phyloP scores from a whole-genome alignment of 768 basidiomycete species.

The Cyathus striatus region DNA sequence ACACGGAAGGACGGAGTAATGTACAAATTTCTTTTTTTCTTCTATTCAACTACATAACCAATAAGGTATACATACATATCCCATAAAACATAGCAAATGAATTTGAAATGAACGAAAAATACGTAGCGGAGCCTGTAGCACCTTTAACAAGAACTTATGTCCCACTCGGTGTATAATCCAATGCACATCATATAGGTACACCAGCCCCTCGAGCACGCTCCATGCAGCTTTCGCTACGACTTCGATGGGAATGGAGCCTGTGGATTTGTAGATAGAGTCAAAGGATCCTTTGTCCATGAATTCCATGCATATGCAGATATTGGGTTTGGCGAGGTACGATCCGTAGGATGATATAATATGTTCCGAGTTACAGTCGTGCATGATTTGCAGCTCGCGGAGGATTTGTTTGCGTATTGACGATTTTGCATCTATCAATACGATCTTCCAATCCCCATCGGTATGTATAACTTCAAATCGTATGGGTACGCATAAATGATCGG shows the following conservation, averaged over 20 bases:
- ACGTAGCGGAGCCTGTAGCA: too few relatives aligned
- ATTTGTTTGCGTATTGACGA: slow-evolving; percentile 97
- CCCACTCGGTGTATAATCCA: slow-evolving; percentile 98
- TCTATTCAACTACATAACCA: too few relatives aligned
- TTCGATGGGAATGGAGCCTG: slow-evolving; percentile 88
- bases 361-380: slow-evolving; percentile 93
- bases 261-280: slow-evolving; percentile 94
- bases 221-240: slow-evolving; percentile 92
- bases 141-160: too few relatives aligned
- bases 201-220: slow-evolving; percentile 90
- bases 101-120: too few relatives aligned
- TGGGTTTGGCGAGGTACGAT: slow-evolving; percentile 93
- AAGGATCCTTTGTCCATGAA: slow-evolving; percentile 91
- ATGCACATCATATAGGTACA: slow-evolving; percentile 95
- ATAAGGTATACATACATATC: too few relatives aligned
- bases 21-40: too few relatives aligned
- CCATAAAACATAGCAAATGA: too few relatives aligned
- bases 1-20: too few relatives aligned
- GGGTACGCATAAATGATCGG: slow-evolving; percentile 24
- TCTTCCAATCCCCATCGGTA: slow-evolving; percentile 37
- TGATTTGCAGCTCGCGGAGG: slow-evolving; percentile 94
- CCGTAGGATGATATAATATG: slow-evolving; percentile 98
- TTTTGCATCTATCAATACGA: slow-evolving; percentile 94
- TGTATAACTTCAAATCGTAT: not conserved
- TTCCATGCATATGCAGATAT: slow-evolving; percentile 99